Evolutionary conservation across 2,329 filamentous ascomycete genomes (phyloP).

Genomic region (Eurotiales sp.): DNA sequence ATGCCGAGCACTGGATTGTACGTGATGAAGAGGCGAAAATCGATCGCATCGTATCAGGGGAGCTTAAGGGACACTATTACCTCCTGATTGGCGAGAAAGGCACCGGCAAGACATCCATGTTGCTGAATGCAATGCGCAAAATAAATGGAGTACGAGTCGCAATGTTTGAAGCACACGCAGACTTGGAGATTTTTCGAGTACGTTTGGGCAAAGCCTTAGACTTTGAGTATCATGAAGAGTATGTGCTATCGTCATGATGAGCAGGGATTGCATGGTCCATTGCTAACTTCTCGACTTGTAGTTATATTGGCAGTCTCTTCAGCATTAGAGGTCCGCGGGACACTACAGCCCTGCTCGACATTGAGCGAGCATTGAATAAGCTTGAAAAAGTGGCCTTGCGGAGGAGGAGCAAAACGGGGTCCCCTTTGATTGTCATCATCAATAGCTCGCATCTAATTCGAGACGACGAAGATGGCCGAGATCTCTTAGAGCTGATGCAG

Average conservation of each 20-base stretch:
- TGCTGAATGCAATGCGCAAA: conserved; percentile 92
- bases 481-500: conserved; percentile 89
- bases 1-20: conserved; percentile 69
- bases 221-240: conserved; percentile 97
- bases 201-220: conserved; percentile 89
- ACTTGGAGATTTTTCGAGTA: conserved; percentile 91
- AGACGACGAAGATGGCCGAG: conserved; percentile 88
- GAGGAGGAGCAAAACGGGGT: conserved; percentile 56
- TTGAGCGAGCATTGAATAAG: conserved; percentile 96
- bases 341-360: conserved; percentile 86
- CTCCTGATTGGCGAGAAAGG: conserved; percentile 93
- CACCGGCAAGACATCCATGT: conserved; percentile 93
- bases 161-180: conserved; percentile 95
- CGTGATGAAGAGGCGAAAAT: conserved; percentile 78
- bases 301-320: conserved; percentile 82
- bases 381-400: conserved; percentile 86
- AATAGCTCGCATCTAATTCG: conserved; percentile 90
- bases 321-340: conserved; percentile 90
- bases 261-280: too few species aligned
- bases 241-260: conserved; percentile 36
- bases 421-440: conserved; percentile 85
- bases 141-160: conserved; percentile 82
- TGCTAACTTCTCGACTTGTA: conserved; percentile 20
- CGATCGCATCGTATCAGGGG: conserved; percentile 76
- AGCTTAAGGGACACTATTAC: conserved; percentile 76